Base-by-base conservation (phyloP, 2,329 filamentous ascomycete genomes). In the Achaetomium macrosporum region DNA sequence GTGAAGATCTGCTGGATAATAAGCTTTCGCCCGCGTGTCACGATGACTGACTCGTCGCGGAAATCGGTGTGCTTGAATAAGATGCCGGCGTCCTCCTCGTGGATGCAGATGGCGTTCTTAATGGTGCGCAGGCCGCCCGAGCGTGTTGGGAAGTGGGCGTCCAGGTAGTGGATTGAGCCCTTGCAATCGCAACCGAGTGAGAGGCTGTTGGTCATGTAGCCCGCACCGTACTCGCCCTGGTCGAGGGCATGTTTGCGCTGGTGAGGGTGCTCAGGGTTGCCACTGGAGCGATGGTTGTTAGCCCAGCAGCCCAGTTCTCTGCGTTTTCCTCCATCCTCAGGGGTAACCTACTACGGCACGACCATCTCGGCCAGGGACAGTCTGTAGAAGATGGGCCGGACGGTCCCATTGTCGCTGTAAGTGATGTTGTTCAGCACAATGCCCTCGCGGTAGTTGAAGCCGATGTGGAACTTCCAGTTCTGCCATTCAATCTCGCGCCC, bases 41-140 rank as follows among this genome's bases (percentile, higher is more conserved):
- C 88, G 10, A 93, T 89, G 50, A 84, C 82, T 0, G 88, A 92
- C 41, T 93, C 87, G 65, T 96, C 91, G 36, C 91, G 82, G 79
- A 96, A 96, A 70, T 96, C 91, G 15, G 84, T 90, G 72, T 95
- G 89, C 73, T 96, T 96, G 81, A 95, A 96, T 1, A 96, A 76
- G 54, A 96, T 93, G 6, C 91, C 91, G 2, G 82, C 82, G 59
- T 96, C 91, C 72, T 96, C 91, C 68, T 96, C 91, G 70, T 96
- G 91, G 59, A 96, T 91, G 69, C 91, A 96, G 61, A 96, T 87
- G 36, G 91, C 91, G 65, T 96, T 96, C 76, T 95, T 92, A 73
- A 96, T 90, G 1, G 84, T 87, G 4, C 84, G 83, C 29, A 87
- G 76, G n/a, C 81, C 79, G 20, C 91, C 91, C 5, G 83, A 81